These are phyloP conservation scores for Musa schizocarpa DNA, from an alignment of 176 grass and related monocot genomes.

Conservation along the genomic window DNA sequence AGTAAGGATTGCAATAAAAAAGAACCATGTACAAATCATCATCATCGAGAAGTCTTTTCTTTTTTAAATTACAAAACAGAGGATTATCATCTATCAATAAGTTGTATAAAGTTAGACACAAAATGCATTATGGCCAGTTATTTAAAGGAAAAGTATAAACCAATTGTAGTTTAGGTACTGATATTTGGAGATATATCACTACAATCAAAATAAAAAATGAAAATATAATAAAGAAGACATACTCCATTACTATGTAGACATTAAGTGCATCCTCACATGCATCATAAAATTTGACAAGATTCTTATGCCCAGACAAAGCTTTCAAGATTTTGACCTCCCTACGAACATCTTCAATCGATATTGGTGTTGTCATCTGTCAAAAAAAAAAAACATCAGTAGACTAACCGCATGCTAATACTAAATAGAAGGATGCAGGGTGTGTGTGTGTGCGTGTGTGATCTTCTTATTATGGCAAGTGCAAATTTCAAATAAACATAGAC, in stretches of 20 bases:
- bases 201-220: neutral
- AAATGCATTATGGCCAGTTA: too few species aligned
- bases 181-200: neutral
- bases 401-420: neutral
- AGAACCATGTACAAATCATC: neutral
- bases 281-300: constrained; percentile 19
- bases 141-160: too few species aligned
- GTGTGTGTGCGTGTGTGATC: neutral
- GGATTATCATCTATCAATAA: neutral
- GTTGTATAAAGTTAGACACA: neutral
- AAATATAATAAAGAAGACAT: neutral
- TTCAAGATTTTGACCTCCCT: constrained; percentile 21
- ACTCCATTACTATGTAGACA: constrained; percentile 19
- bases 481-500: neutral
- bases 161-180: neutral
- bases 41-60: neutral
- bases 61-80: neutral
- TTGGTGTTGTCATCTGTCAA: constrained; percentile 14
- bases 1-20: neutral
- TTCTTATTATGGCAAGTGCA: neutral
- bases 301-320: constrained; percentile 16
- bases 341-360: constrained; percentile 20
- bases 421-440: neutral
- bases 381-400: neutral
- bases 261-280: constrained; percentile 21